Base-by-base conservation (phyloP, 1,284 basidiomycete genomes). In the Cutaneotrichosporon sp. region DNA sequence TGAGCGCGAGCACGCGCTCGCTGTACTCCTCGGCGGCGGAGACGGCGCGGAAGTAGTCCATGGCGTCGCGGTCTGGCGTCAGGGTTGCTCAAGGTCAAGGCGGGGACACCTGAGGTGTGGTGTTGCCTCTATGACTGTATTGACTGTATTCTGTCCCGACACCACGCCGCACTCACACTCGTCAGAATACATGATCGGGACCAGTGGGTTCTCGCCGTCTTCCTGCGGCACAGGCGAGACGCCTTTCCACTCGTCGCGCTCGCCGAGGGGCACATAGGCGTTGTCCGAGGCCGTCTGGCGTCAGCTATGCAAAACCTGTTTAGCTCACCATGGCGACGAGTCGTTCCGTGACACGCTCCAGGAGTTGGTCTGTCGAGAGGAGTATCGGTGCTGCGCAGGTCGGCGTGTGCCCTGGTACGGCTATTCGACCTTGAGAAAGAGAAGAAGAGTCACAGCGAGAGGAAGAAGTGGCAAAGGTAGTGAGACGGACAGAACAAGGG, bases 41-140 rank as follows among this genome's bases (percentile, higher is more conserved):
- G 53, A 96, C 79, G 0, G 84, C 90, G 54, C 92, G 84, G 70
- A 97, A 92, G 73, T 92, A 90, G 66, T 89, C 82, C 60, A 91
- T 92, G 2, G 88, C 90, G 76, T 93, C 90, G 59, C 85, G 87
- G 76, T 97, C 92, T 94, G 62, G 51, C 33, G 54, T 58, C 38
- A 59, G 50, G 41, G 4, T 8, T 37, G 35, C 8, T 23, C 14
- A 18, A 4, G 35, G 20, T 7, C 8, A 22, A 10, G 26, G 26
- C 10, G 7, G 17, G 4, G 15, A 9, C n/a, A n/a, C n/a, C n/a
- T n/a, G n/a, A n/a, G n/a, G n/a, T n/a, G n/a, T n/a, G n/a, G n/a
- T n/a, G n/a, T n/a, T n/a, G n/a, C n/a, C n/a, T n/a, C n/a, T n/a
- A n/a, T n/a, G n/a, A n/a, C n/a, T n/a, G n/a, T n/a, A 39, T 8